phyloP scores from a whole-genome alignment of 805 yeast species.

The Scheffersomyces ergatensis region DNA sequence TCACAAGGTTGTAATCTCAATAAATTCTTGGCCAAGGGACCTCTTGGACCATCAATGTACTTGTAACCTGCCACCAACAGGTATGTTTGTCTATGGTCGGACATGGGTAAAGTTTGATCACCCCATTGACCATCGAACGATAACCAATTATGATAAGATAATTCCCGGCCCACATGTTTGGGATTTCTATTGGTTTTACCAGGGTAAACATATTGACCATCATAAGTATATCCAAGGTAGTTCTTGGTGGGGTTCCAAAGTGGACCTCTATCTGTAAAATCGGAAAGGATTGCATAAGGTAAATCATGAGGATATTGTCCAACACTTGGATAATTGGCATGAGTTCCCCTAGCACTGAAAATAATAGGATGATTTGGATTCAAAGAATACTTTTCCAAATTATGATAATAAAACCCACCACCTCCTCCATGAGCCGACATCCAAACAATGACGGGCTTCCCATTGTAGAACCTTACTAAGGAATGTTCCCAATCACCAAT shows the following conservation, averaged over 20 bases:
- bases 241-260: slow-evolving; percentile 92
- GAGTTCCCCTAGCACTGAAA: slow-evolving; percentile 93
- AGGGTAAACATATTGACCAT: slow-evolving; percentile 52
- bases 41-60: slow-evolving; percentile 89
- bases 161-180: slow-evolving; percentile 51
- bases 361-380: slow-evolving; percentile 61
- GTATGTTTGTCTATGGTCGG: slow-evolving; percentile 81
- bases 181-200: slow-evolving; percentile 39
- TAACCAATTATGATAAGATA: slow-evolving; percentile 71
- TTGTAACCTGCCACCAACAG: slow-evolving; percentile 83
- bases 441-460: slow-evolving; percentile 83
- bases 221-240: slow-evolving; percentile 76
- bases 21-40: slow-evolving; percentile 81
- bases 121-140: slow-evolving; percentile 87
- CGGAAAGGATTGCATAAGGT: slow-evolving; percentile 87
- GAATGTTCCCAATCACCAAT: slow-evolving; percentile 99
- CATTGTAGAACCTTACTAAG: slow-evolving; percentile 76
- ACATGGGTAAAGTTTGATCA: slow-evolving; percentile 60
- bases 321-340: slow-evolving; percentile 93
- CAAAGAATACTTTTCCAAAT: slow-evolving; percentile 61
- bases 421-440: slow-evolving; percentile 99
- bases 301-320: slow-evolving; percentile 96
- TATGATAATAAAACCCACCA: slow-evolving; percentile 76
- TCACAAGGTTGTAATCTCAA: slow-evolving; percentile 74
- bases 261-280: slow-evolving; percentile 93